A percentile compares a stretch with the other conserved stretches of the same genome.
phyloP scores from a whole-genome alignment of 345 rosid genomes.

The Populus pruinosa region DNA sequence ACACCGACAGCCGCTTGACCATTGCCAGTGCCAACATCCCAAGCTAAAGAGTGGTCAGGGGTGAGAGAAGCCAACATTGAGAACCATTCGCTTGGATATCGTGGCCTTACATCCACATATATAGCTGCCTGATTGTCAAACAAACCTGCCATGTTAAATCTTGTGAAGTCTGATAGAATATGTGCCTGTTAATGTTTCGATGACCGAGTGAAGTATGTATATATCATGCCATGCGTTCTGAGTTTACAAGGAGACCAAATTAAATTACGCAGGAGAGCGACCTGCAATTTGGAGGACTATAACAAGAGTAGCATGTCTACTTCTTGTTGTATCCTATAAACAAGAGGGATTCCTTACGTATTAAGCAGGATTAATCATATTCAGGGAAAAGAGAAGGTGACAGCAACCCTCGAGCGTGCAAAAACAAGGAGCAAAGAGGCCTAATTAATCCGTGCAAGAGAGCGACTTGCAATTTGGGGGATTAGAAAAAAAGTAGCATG shows the following conservation, averaged over 20 bases:
- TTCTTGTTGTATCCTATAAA: not conserved
- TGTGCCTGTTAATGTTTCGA: not conserved
- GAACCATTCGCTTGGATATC: slow-evolving; percentile 54
- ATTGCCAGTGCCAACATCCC: slow-evolving; percentile 72
- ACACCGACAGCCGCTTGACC: slow-evolving; percentile 69
- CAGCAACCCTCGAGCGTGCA: not conserved
- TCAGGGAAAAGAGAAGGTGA: not conserved
- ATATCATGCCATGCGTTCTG: no score
- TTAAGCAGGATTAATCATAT: not conserved
- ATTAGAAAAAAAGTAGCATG: not conserved
- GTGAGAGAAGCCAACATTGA: slow-evolving; percentile 49
- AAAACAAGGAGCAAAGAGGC: not conserved
- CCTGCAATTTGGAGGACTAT: no score
- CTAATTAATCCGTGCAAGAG: not conserved
- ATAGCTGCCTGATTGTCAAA: slow-evolving; percentile 59
- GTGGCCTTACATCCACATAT: slow-evolving; percentile 51
- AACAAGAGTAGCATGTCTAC: no score
- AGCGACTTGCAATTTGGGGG: not conserved
- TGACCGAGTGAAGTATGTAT: no score
- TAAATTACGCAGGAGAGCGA: no score
- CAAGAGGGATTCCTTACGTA: not conserved
- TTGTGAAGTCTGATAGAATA: not conserved
- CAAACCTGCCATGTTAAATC: slow-evolving; percentile 43
- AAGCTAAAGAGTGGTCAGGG: slow-evolving; percentile 45
- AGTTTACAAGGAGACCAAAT: no score